Conservation (phyloP, 768 basidiomycete genomes). For the Cyclocybe aegerita region DNA sequence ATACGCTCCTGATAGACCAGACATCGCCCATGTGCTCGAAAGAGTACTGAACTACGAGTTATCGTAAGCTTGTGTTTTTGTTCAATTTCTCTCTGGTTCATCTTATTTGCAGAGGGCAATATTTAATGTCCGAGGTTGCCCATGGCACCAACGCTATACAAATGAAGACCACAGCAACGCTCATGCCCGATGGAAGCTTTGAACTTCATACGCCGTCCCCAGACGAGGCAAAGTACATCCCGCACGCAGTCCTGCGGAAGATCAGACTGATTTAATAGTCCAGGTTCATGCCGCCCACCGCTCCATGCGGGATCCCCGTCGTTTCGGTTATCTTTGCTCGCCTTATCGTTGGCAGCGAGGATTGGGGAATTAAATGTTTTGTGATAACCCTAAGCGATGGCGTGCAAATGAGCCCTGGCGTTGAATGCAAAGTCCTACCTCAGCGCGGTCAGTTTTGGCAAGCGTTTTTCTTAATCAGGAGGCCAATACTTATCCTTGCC, state of each 20-base stretch:
- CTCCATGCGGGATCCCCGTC: neutral
- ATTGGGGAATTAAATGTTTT: neutral
- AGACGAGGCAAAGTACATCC: neutral
- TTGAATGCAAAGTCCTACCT: neutral
- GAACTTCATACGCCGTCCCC: neutral
- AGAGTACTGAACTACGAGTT: no score
- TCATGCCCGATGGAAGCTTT: neutral
- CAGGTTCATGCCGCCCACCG: slow-evolving; percentile 1
- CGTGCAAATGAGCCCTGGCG: neutral
- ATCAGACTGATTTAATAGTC: neutral
- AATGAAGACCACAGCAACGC: neutral
- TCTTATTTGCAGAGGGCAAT: neutral
- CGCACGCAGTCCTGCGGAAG: neutral
- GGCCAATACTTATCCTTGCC: no score
- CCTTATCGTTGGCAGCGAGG: neutral
- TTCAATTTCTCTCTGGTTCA: no score
- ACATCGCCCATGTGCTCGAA: no score
- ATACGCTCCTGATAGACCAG: no score
- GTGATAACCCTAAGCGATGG: neutral
- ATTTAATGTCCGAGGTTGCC: neutral
- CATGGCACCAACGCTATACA: neutral
- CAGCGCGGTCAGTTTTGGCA: no score
- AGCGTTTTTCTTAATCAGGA: no score
- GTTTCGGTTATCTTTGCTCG: neutral
- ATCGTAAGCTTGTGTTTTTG: no score